Conservation (phyloP, 257 asterid species). For the Solanum microdontum region DNA sequence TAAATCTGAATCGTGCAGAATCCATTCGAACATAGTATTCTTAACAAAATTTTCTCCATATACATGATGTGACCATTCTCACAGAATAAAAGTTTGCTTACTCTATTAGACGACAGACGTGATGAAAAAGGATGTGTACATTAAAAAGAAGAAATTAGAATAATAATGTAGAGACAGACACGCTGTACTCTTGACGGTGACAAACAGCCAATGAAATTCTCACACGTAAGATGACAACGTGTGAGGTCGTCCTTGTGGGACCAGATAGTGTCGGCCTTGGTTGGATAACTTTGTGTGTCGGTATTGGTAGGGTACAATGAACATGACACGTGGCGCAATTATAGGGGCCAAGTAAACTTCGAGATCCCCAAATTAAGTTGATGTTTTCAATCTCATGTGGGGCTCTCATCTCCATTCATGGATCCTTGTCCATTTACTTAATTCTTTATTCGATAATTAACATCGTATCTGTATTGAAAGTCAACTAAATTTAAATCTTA, state of each 20-base stretch:
- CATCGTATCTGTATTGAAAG: background rate
- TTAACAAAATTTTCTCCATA: too few relatives aligned
- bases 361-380: constrained; percentile 21
- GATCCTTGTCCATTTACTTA: constrained; percentile 9
- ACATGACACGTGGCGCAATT: constrained; percentile 17
- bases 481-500: background rate
- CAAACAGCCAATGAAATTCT: background rate
- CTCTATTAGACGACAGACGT: background rate
- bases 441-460: background rate
- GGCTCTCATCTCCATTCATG: constrained; percentile 14
- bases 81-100: background rate
- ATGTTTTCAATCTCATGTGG: constrained; percentile 1
- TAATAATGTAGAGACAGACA: background rate
- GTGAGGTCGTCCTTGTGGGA: constrained; percentile 16
- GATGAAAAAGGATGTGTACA: background rate
- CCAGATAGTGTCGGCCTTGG: constrained; percentile 44
- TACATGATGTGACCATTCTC: background rate
- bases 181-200: background rate
- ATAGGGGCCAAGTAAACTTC: background rate
- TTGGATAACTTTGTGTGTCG: constrained; percentile 1
- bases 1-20: too few relatives aligned
- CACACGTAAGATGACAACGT: constrained; percentile 22
- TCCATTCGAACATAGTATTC: rapidly evolving
- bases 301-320: constrained; percentile 4
- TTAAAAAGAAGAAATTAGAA: constrained; percentile 1